phyloP scores from a whole-genome alignment of 108 stramenopile genomes.

The Thalassiosira profunda region DNA sequence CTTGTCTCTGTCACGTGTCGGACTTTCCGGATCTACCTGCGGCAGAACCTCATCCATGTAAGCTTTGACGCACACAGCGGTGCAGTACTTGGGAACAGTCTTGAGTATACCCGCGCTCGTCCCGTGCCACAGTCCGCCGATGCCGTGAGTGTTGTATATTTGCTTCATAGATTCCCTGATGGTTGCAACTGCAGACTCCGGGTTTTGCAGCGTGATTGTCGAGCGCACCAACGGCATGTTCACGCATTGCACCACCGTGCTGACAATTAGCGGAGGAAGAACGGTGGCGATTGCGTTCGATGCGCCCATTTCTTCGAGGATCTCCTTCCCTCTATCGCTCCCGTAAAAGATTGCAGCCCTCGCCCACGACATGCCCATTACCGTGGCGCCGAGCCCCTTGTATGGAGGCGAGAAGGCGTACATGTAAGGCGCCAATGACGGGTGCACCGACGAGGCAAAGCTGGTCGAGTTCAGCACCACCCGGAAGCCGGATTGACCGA shows the following conservation, averaged over 20 bases:
- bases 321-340: conserved; percentile 84
- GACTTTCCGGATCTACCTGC: conserved; percentile 57
- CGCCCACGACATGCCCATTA: conserved; percentile 98
- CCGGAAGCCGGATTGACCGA: conserved; percentile 86
- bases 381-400: conserved; percentile 90
- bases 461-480: conserved; percentile 31
- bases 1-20: conserved; percentile 62
- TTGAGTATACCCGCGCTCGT: conserved; percentile 95
- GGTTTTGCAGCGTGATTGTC: conserved; percentile 93
- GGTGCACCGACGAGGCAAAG: conserved; percentile 17
- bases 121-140: conserved; percentile 91
- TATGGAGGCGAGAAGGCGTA: conserved; percentile 96
- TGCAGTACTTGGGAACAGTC: conserved; percentile 98
- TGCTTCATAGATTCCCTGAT: conserved; percentile 72
- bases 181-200: conserved; percentile 67
- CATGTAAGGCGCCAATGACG: conserved; percentile 61
- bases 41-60: conserved; percentile 68
- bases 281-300: conserved; percentile 61
- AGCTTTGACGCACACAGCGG: conserved; percentile 94
- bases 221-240: conserved; percentile 97
- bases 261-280: conserved; percentile 86
- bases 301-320: conserved; percentile 32
- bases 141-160: conserved; percentile 81
- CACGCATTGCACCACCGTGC: conserved; percentile 87
- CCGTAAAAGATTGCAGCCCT: conserved; percentile 97